Base-by-base conservation (phyloP, 1,139 yeast genomes). In the Yamadazyma diddensiae region DNA sequence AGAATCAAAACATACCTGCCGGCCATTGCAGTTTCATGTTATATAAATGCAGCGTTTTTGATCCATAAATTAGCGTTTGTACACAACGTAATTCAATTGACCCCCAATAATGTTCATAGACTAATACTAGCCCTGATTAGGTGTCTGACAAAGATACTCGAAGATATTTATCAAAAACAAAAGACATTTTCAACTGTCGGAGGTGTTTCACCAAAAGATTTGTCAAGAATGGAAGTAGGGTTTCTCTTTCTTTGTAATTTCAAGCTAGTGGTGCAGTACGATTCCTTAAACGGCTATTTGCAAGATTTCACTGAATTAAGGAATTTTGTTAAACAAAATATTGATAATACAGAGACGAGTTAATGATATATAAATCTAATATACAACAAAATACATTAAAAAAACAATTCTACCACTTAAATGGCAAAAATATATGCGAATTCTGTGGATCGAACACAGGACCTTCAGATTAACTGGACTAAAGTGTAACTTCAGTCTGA, bases 401-500 rank as follows among this genome's bases (percentile, higher is more conserved):
- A n/a, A n/a, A n/a, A n/a, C n/a, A n/a, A n/a, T n/a, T n/a, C n/a
- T n/a, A n/a, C n/a, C n/a, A n/a, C n/a, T n/a, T n/a, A 15, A 12
- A 10, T n/a, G 21, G 23, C 24, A 28, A 41, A 42, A 44, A 43
- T 34, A 29, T 17, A 49, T 64, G 70, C 70, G 66, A 62, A 58
- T 62, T 64, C 69, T 64, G 73, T 67, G 73, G 73, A 67, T 67
- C 73, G 73, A 67, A 67, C 73, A 67, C 73, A 67, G 69, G 73
- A 67, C 73, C 73, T 67, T 62, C 72, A 66, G 73, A 67, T 67
- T 52, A 53, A 53, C 59, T 55, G 57, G 59, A 56, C 61, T 46
- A 52, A 52, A 52, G 53, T 52, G 26, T 40, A 24, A 43, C 73
- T 66, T 67, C 73, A 67, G 73, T 67, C 73, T 65, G 72, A 64